A percentile compares a stretch with the other conserved stretches of the same genome.
phyloP scores from a whole-genome alignment of 2,329 filamentous ascomycete genomes.

The Xylaria sp. region DNA sequence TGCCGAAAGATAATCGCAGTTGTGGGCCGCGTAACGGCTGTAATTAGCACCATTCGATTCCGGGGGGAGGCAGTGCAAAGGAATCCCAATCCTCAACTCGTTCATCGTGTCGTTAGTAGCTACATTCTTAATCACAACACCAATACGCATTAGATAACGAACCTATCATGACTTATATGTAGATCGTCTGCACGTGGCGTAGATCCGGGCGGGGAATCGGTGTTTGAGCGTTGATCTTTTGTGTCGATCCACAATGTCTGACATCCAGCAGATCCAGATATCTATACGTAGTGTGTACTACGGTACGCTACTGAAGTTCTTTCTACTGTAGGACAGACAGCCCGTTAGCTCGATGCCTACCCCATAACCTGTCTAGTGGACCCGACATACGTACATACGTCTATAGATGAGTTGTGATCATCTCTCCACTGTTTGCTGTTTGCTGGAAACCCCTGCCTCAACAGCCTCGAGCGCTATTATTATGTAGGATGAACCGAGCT shows the following conservation, averaged over 20 bases:
- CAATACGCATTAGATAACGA: not conserved
- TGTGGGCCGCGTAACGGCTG: slow-evolving; percentile 11
- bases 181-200: slow-evolving; percentile 7
- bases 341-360: not conserved
- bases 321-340: not conserved
- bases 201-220: slow-evolving; percentile 21
- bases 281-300: too few species aligned
- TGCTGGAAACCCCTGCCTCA: too few species aligned
- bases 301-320: not conserved
- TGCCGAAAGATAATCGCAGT: slow-evolving; percentile 3
- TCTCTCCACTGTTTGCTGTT: slow-evolving; percentile 12
- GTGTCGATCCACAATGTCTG: slow-evolving; percentile 6
- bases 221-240: not conserved
- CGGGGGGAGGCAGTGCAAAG: slow-evolving; percentile 20
- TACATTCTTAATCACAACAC: not conserved
- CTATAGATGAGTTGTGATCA: slow-evolving; percentile 10
- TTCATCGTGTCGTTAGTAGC: not conserved
- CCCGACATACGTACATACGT: not conserved
- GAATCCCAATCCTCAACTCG: not conserved
- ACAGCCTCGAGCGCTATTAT: not conserved
- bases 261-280: not conserved
- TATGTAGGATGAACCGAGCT: not conserved
- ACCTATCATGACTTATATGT: not conserved
- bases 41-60: not conserved
- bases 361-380: not conserved